Evolutionary conservation across 805 yeast genomes (phyloP).

Genomic region (Wickerhamomyces canadensis): DNA sequence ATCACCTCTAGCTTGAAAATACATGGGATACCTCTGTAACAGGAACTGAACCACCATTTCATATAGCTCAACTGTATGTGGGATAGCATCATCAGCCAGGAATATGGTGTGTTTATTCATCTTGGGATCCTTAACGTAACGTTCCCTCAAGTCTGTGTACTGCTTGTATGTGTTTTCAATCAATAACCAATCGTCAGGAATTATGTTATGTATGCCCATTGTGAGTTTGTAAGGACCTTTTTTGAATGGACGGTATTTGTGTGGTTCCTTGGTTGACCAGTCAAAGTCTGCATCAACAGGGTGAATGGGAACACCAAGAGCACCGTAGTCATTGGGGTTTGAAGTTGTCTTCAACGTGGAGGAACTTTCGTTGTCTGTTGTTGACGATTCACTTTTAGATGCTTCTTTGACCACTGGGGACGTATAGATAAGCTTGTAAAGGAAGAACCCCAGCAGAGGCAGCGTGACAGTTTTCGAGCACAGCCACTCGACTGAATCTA

Average conservation of each 20-base stretch:
- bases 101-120: slow-evolving; percentile 30
- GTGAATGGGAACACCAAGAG: slow-evolving; percentile 9
- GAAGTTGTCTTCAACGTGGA: neutral
- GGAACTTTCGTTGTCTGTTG: neutral
- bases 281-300: slow-evolving; percentile 34
- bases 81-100: slow-evolving; percentile 24
- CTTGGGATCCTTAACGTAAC: slow-evolving; percentile 28
- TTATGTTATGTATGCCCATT: slow-evolving; percentile 50
- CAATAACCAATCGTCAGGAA: slow-evolving; percentile 50
- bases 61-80: slow-evolving; percentile 21
- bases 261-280: slow-evolving; percentile 40
- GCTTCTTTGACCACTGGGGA: neutral
- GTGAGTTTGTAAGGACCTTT: slow-evolving; percentile 55
- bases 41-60: slow-evolving; percentile 19
- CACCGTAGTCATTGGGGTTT: neutral
- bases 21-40: slow-evolving; percentile 21
- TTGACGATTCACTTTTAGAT: neutral
- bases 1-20: slow-evolving; percentile 18
- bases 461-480: neutral
- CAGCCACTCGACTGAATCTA: neutral
- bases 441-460: neutral
- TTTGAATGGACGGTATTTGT: slow-evolving; percentile 53
- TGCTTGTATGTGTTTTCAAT: slow-evolving; percentile 55
- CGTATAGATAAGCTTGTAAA: neutral
- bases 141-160: slow-evolving; percentile 35